Conservation (phyloP, 768 basidiomycete genomes). For the Mycena kentingensis region DNA sequence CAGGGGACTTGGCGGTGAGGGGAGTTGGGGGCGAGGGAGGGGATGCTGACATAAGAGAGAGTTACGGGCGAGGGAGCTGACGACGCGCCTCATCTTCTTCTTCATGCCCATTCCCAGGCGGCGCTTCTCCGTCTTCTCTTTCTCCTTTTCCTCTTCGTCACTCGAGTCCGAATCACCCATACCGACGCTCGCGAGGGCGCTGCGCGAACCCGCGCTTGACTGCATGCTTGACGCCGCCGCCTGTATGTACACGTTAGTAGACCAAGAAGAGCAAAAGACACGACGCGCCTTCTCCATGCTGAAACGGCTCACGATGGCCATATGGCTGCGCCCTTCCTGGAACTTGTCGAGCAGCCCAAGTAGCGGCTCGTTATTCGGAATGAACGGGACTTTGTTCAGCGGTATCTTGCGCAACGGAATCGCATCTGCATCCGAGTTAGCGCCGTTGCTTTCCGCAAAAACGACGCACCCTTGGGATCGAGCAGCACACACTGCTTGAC, state of each 20-base stretch:
- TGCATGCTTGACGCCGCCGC: slow-evolving; percentile 80
- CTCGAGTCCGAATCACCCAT: slow-evolving; percentile 66
- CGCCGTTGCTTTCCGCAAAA: neutral
- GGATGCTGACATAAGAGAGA: too few relatives aligned
- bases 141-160: slow-evolving; percentile 35
- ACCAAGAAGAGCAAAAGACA: neutral
- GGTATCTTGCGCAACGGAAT: slow-evolving; percentile 81
- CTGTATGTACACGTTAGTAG: slow-evolving; percentile 25
- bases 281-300: slow-evolving; percentile 57
- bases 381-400: slow-evolving; percentile 83
- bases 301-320: slow-evolving; percentile 85
- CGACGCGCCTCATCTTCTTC: slow-evolving; percentile 18
- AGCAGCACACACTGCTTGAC: slow-evolving; percentile 89
- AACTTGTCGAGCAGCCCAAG: slow-evolving; percentile 85
- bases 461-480: slow-evolving; percentile 72
- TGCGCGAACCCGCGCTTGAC: slow-evolving; percentile 81
- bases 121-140: slow-evolving; percentile 20
- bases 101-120: slow-evolving; percentile 24
- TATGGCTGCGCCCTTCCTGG: slow-evolving; percentile 88
- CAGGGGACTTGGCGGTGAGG: too few relatives aligned
- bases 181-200: slow-evolving; percentile 70
- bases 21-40: too few relatives aligned
- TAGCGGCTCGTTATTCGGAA: slow-evolving; percentile 83
- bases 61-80: too few relatives aligned
- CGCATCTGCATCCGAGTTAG: slow-evolving; percentile 52